Evolutionary conservation across 257 asterid genomes (phyloP), one percentile per base, ranked within the genome.

Genomic region (Solanum dulcamara): DNA sequence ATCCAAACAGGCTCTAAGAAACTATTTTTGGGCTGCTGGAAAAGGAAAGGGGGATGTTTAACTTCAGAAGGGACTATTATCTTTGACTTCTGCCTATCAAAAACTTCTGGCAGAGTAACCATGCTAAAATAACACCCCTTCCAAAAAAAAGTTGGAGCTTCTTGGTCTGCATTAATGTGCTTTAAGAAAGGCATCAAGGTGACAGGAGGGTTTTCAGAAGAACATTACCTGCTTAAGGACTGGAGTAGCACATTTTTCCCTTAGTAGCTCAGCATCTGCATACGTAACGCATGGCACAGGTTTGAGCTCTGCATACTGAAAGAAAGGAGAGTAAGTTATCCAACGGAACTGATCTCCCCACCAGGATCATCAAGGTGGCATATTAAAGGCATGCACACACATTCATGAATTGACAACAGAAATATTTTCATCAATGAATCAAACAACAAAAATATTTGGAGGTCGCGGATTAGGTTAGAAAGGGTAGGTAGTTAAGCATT

Each of bases 291-390:
- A 95, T 48, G 98, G 98, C 37, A 95, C 98, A 32, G 99, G 99
- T 93, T 95, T 97, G 86, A 97, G 99, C 92, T 97, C 98, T 55
- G 99, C 98, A 88, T 97, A 97, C 99, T 97, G 90, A 90, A 90
- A 87, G 87, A 84, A 82, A 14, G 51, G 51, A 28, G 64, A 77
- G 42, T 77, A 28, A 28, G 64, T 77, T 15, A 28, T 48, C 64
- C 17, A 26, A 42, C 4, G 2, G 14, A 42, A 42, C 22, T 40
- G n/a, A 42, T 74, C 22, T 42, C 38, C 12, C 22, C 13, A 24
- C 24, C 81, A 33, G 79, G 77, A 48, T 80, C 51, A 46, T 71
- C 83, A 74, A 74, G 84, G 71, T 74, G 60, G 81, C 33, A 4
- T 22, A 68, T 42, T 50, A 68, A 50, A 80, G 77, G 77, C 48